phyloP scores from a whole-genome alignment of 2,329 filamentous ascomycete genomes.

The Alternaria gansuensis region DNA sequence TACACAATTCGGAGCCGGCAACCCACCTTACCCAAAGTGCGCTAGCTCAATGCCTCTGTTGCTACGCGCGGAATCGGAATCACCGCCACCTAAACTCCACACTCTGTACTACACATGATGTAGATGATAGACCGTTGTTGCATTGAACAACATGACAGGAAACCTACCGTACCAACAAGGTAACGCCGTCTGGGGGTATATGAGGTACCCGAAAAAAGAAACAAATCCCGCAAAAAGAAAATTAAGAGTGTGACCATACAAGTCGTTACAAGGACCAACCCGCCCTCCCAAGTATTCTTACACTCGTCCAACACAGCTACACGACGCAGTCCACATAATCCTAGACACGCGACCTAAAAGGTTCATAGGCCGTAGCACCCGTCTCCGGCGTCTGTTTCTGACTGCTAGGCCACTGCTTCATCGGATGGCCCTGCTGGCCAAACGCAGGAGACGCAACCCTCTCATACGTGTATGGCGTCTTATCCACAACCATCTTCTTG shows the following conservation, averaged over 20 bases:
- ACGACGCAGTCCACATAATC: neutral
- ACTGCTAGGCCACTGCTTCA: slow-evolving; percentile 26
- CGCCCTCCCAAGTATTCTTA: too few species aligned
- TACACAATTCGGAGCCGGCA: neutral
- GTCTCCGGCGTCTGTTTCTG: slow-evolving; percentile 34
- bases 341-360: slow-evolving; percentile 50
- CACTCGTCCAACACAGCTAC: neutral
- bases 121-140: too few species aligned
- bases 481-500: slow-evolving; percentile 62
- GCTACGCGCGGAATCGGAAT: neutral
- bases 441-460: slow-evolving; percentile 58
- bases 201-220: too few species aligned
- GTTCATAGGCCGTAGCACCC: slow-evolving; percentile 54
- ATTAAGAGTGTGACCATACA: too few species aligned
- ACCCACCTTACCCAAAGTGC: neutral
- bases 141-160: too few species aligned
- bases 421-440: slow-evolving; percentile 43
- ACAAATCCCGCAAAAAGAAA: too few species aligned
- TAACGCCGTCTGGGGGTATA: too few species aligned
- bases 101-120: too few species aligned
- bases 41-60: neutral
- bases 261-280: too few species aligned
- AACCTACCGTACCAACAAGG: too few species aligned
- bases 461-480: slow-evolving; percentile 70
- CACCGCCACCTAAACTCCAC: neutral